Evolutionary conservation across 2,329 filamentous ascomycete genomes (phyloP).

Genomic region (Stagonosporopsis vannaccii): DNA sequence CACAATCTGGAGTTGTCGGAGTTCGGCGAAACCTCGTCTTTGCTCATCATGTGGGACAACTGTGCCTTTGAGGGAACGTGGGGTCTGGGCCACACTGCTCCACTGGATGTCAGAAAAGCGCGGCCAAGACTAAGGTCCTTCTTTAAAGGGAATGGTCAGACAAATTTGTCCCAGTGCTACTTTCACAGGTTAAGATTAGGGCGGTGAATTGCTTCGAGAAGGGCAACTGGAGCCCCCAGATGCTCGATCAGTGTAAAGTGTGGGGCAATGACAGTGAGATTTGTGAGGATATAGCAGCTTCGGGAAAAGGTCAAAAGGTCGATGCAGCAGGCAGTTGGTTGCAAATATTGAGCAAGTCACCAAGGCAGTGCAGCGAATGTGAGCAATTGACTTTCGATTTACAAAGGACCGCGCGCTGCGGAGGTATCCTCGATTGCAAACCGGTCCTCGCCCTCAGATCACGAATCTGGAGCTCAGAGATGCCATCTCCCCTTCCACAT

Average conservation of each 20-base stretch:
- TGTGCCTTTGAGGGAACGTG: slow-evolving; percentile 24
- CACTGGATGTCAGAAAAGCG: slow-evolving; percentile 26
- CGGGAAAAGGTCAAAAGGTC: not conserved
- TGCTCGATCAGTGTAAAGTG: not conserved
- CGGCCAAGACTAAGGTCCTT: slow-evolving; percentile 38
- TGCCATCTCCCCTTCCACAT: slow-evolving; percentile 54
- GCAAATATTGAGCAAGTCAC: slow-evolving; percentile 1
- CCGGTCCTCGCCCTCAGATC: slow-evolving; percentile 50
- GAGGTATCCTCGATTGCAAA: slow-evolving; percentile 58
- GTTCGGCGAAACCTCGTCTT: slow-evolving; percentile 40
- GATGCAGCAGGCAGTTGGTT: not conserved
- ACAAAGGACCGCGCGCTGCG: slow-evolving; percentile 52
- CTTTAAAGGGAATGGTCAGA: slow-evolving; percentile 36
- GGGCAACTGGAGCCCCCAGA: slow-evolving; percentile 1
- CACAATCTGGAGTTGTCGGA: slow-evolving; percentile 32
- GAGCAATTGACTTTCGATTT: slow-evolving; percentile 50
- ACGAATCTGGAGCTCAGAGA: slow-evolving; percentile 49
- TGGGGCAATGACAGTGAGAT: not conserved
- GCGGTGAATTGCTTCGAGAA: slow-evolving; percentile 5
- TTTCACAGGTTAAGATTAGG: slow-evolving; percentile 7
- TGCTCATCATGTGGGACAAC: slow-evolving; percentile 36
- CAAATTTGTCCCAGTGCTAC: slow-evolving; percentile 25
- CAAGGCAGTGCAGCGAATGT: slow-evolving; percentile 29
- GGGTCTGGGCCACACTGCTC: slow-evolving; percentile 29
- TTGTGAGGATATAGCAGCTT: not conserved